Evolutionary conservation across 2,329 filamentous ascomycete genomes (phyloP), one percentile per base, ranked within the genome.

Genomic region (Ophiosphaerella herpotricha): DNA sequence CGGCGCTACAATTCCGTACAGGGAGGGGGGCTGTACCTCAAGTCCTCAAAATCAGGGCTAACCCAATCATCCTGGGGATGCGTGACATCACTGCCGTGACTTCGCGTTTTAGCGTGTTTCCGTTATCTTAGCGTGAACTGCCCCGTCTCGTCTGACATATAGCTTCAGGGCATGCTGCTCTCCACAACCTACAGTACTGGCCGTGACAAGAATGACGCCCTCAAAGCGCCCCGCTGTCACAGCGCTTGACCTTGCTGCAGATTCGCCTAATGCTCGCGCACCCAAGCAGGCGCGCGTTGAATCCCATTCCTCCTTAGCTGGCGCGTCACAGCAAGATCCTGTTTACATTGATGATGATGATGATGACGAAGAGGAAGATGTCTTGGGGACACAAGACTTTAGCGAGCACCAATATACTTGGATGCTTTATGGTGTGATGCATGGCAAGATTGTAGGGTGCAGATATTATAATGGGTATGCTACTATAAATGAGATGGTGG

Each of bases 391-490:
- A 7, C 67, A 72, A 39, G 58, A 49, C 26, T 61, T 63, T 36
- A 61, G 55, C 34, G 61, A 66, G 29, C 55, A 61, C 18, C 48
- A 60, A 21, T 60, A 61, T 48, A 56, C 42, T 39, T 72, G 60
- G 38, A 49, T 50, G 4, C 29, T 68, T 18, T 72, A 68, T 42
- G 76, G 74, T 3, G 61, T 63, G 33, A 49, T 82, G 14, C 63
- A 77, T 14, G 77, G 76, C 14, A 85, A 85, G 47, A 83, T 86
- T 42, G 84, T 87, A 2, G 85, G 84, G 2, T 73, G 81, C 64
- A 61, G 80, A 18, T 73, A 60, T 43, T 74, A 75, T 46, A 61
- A 48, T 26, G 72, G 71, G 16, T 63, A 67, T 50, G 71, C 71
- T 3, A 73, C 71, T 1, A 39, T 66, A 0, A 68, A 69, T 1